Base-by-base conservation (phyloP, 2,329 filamentous ascomycete genomes). In the Oidium heveae region DNA sequence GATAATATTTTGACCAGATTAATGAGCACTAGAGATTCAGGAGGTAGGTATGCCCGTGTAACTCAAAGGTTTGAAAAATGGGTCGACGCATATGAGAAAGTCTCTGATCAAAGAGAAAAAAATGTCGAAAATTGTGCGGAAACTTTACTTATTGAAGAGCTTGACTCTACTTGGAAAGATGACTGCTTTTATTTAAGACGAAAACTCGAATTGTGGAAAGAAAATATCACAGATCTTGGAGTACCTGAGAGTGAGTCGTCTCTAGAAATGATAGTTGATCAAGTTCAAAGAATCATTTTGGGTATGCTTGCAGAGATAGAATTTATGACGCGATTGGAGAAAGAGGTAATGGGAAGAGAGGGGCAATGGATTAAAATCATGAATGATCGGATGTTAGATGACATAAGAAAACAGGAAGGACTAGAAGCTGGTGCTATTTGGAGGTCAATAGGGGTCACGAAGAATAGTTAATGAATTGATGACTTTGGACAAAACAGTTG, bases 291-390 rank as follows among this genome's bases (percentile, higher is more conserved):
- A 16, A 64, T 83, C 47, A 70, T 81, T 13, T 62, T 67, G 51
- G 75, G 72, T 37, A 82, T 82, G 78, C 64, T 79, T 47, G 68
- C 68, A n/a, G 80, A 83, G 67, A 66, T 84, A 58, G 65, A 65
- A n/a, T 57, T 73, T 56, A 83, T 84, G 79, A 71, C 71, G 55
- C 70, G 72, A 60, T 74, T 84, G 55, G 77, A 81, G 66, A 67
- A 66, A 50, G 76, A 77, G 59, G 73, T 76, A 4, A 65, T 77
- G 54, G 67, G 65, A 50, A 69, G 71, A 47, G 80, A 84, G 65
- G 70, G 71, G 55, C 69, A 68, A 44, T 82, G 79, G 75, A 74
- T 83, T 46, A 69, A 70, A 63, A 66, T 62, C 56, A 72, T 75
- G 67, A 77, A 74, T 60, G 59, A 62, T 46, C 63, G 69, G 51